Conservation (phyloP, 306 rosid species). For the Hippophae rhamnoides region DNA sequence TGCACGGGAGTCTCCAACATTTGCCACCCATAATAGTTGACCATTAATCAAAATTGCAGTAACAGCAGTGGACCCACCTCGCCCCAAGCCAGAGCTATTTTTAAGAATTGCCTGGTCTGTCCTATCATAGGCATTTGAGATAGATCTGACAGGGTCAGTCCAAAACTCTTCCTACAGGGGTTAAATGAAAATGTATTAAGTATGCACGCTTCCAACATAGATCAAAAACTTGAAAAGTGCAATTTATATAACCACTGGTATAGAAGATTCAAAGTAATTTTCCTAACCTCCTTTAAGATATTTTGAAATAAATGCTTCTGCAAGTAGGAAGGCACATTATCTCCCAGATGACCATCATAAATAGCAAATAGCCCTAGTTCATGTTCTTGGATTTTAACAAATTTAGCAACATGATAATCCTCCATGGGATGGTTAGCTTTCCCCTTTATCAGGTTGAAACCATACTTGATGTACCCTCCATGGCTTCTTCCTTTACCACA, state of each 20-base stretch:
- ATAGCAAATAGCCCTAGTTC: slow-evolving; percentile 90
- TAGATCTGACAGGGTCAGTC: slow-evolving; percentile 63
- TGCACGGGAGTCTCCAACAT: slow-evolving; percentile 93
- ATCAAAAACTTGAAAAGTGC: slow-evolving; percentile 7
- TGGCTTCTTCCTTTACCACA: slow-evolving; percentile 70
- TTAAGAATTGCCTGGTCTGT: slow-evolving; percentile 88
- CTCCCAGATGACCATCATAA: slow-evolving; percentile 88
- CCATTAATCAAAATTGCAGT: slow-evolving; percentile 80
- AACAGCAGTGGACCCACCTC: slow-evolving; percentile 94
- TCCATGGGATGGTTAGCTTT: slow-evolving; percentile 98
- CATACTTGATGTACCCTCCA: slow-evolving; percentile 69
- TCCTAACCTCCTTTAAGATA: slow-evolving; percentile 66
- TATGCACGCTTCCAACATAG: slow-evolving; percentile 6
- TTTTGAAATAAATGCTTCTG: slow-evolving; percentile 78
- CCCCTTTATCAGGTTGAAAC: slow-evolving; percentile 79
- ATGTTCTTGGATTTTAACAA: slow-evolving; percentile 45
- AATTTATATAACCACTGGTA: slow-evolving; percentile 8
- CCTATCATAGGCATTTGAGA: slow-evolving; percentile 76
- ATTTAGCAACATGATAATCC: slow-evolving; percentile 94
- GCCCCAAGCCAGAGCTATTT: slow-evolving; percentile 83
- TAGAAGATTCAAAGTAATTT: slow-evolving; percentile 9
- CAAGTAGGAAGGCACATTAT: slow-evolving; percentile 73
- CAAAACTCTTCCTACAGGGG: slow-evolving; percentile 68
- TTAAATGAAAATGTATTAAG: slow-evolving; percentile 14
- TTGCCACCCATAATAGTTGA: slow-evolving; percentile 58